Conservation (phyloP, 768 basidiomycete species). For the Boletellus sp. region DNA sequence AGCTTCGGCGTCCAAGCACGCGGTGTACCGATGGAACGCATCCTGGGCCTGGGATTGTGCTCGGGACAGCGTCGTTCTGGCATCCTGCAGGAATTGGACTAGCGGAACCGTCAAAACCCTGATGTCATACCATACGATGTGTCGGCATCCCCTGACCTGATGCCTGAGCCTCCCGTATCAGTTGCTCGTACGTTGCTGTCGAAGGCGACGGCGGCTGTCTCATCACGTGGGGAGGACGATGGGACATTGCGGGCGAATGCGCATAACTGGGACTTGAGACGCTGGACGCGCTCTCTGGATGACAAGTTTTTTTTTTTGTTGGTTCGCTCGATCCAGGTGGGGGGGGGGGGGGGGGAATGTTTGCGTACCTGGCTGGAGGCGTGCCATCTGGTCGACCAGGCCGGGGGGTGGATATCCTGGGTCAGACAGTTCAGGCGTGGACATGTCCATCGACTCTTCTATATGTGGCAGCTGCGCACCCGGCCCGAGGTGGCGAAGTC, state of each 20-base stretch:
- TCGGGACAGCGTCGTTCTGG: slow-evolving; percentile 55
- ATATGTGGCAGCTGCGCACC: slow-evolving; percentile 30
- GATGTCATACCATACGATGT: slow-evolving; percentile 1
- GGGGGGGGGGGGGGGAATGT: not conserved
- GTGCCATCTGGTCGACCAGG: slow-evolving; percentile 33
- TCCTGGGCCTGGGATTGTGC: slow-evolving; percentile 73
- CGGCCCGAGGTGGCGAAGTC: slow-evolving; percentile 54
- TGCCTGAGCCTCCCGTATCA: slow-evolving; percentile 54
- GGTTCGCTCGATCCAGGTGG: slow-evolving; percentile 3
- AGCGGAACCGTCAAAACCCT: slow-evolving; percentile 12
- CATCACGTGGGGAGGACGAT: slow-evolving; percentile 32
- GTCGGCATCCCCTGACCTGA: slow-evolving; percentile 46
- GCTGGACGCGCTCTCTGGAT: slow-evolving; percentile 25
- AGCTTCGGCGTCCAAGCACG: slow-evolving; percentile 63
- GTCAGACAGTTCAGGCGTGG: slow-evolving; percentile 34
- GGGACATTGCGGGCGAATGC: slow-evolving; percentile 30
- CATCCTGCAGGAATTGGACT: slow-evolving; percentile 63
- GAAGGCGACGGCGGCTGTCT: slow-evolving; percentile 52
- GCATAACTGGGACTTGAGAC: slow-evolving; percentile 32
- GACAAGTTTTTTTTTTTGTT: not conserved
- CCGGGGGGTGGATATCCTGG: slow-evolving; percentile 28
- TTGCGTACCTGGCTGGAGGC: slow-evolving; percentile 32
- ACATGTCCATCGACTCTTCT: slow-evolving; percentile 33
- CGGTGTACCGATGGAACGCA: slow-evolving; percentile 64
- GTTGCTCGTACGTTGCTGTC: slow-evolving; percentile 47